These are phyloP conservation scores for Solanum etuberosum DNA, from an alignment of 257 asterid species.

Conservation along the genomic window DNA sequence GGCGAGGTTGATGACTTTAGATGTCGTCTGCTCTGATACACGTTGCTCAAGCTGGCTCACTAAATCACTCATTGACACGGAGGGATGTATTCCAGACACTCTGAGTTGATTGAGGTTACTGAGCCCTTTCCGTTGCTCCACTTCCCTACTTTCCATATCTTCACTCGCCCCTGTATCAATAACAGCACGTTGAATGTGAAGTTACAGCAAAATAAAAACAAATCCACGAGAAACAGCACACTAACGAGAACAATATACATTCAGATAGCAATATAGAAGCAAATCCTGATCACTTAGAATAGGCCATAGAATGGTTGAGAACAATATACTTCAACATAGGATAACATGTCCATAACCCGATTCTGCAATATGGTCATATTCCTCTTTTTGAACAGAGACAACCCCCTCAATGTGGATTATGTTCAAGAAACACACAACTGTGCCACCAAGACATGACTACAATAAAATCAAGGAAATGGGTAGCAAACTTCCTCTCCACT, in stretches of 20 bases:
- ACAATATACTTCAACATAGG: background rate
- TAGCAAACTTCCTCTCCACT: background rate
- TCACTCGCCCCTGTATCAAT: constrained; percentile 31
- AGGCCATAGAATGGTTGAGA: background rate
- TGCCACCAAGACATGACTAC: background rate
- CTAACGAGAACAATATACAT: background rate
- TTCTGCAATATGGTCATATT: background rate
- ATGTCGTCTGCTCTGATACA: constrained; percentile 56
- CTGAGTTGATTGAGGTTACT: constrained; percentile 67
- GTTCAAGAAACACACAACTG: background rate
- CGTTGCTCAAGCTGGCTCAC: constrained; percentile 77
- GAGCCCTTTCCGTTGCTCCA: constrained; percentile 49
- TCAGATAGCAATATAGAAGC: background rate
- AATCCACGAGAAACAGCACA: background rate
- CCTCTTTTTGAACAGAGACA: background rate
- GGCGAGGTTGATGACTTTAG: constrained; percentile 42
- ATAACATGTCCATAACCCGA: background rate
- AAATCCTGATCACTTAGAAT: background rate
- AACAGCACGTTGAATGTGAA: constrained; percentile 13
- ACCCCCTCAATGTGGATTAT: background rate
- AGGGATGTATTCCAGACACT: constrained; percentile 62
- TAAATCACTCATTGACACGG: constrained; percentile 84
- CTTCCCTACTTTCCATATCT: constrained; percentile 32
- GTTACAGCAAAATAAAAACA: background rate
- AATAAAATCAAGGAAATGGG: background rate